Conservation (phyloP, 345 rosid genomes). For the Psidium guajava region DNA sequence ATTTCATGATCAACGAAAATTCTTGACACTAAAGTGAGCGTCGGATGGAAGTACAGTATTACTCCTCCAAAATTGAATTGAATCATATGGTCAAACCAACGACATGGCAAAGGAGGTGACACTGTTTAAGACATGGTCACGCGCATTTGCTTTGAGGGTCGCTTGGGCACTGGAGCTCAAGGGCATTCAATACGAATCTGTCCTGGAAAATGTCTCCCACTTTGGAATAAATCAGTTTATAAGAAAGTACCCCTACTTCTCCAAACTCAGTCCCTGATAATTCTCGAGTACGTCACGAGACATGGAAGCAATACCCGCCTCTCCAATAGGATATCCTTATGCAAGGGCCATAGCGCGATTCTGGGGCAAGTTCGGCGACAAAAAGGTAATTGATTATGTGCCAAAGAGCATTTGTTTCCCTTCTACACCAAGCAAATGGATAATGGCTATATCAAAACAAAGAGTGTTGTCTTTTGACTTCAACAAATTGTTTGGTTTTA, state of each 20-base stretch:
- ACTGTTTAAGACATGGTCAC: neutral
- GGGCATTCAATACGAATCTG: neutral
- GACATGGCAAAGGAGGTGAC: neutral
- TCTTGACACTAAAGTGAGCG: too few relatives aligned
- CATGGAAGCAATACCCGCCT: constrained; percentile 2
- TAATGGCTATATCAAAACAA: too few relatives aligned
- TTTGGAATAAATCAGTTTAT: neutral
- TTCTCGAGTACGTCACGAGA: neutral
- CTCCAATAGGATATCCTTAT: constrained; percentile 2
- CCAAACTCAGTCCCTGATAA: constrained; percentile 2
- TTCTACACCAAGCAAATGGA: neutral
- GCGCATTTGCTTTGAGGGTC: neutral
- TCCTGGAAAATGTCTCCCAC: neutral
- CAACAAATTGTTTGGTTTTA: too few relatives aligned
- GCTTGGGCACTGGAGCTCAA: neutral
- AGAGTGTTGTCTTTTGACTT: too few relatives aligned
- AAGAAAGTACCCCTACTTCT: neutral
- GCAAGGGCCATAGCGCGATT: neutral
- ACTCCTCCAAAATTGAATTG: neutral
- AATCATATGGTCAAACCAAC: neutral
- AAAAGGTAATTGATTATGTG: neutral
- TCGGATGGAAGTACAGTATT: too few relatives aligned
- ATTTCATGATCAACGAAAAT: too few relatives aligned
- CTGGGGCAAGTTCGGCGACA: constrained; percentile 2
- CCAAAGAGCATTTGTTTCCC: neutral